Evolutionary conservation across 176 grass and related monocot genomes (phyloP).

Genomic region (Calamus simplicifolius): DNA sequence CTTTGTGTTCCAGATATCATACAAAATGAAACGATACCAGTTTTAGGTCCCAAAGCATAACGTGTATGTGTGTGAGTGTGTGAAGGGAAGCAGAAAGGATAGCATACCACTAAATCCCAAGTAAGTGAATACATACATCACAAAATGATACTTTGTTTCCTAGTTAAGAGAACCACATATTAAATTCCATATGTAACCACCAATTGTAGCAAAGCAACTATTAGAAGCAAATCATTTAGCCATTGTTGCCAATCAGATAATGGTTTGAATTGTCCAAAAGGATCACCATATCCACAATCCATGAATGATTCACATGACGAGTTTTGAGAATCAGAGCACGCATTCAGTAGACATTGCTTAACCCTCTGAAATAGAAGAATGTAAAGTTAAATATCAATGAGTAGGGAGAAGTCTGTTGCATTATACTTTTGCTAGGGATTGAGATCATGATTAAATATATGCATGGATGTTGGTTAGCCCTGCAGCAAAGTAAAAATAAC

Average conservation of each 20-base stretch:
- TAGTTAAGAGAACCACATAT: not conserved
- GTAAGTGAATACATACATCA: too few species aligned
- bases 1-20: too few species aligned
- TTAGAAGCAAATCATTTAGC: not conserved
- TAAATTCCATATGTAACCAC: not conserved
- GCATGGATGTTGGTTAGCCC: too few species aligned
- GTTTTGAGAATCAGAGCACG: not conserved
- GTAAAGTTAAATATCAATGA: too few species aligned
- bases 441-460: too few species aligned
- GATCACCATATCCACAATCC: not conserved
- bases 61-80: too few species aligned
- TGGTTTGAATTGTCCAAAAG: not conserved
- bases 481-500: too few species aligned
- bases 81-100: too few species aligned
- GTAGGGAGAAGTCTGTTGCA: too few species aligned
- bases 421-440: too few species aligned
- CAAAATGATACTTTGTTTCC: too few species aligned
- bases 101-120: too few species aligned
- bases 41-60: not conserved
- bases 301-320: not conserved
- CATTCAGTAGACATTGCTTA: not conserved
- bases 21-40: not conserved
- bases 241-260: not conserved
- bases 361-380: not conserved
- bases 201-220: not conserved